These are phyloP conservation scores for Tremella fuciformis DNA, from an alignment of 768 basidiomycete genomes.

Conservation along the genomic window DNA sequence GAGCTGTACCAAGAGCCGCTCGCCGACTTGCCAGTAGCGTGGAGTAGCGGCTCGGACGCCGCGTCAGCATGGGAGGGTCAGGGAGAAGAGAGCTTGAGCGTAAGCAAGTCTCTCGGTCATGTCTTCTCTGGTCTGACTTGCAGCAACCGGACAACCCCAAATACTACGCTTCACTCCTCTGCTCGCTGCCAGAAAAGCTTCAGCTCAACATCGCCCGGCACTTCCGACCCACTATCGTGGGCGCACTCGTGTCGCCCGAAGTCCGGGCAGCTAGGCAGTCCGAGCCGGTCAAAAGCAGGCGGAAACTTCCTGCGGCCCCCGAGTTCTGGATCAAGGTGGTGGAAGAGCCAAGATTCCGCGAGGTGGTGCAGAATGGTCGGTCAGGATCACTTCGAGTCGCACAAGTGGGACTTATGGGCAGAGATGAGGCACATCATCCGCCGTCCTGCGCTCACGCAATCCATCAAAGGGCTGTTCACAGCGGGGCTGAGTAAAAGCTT, in stretches of 20 bases:
- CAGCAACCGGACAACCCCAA: constrained; percentile 69
- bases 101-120: constrained; percentile 11
- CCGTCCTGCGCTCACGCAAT: constrained; percentile 77
- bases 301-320: no score
- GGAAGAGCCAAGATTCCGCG: constrained; percentile 12
- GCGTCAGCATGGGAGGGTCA: constrained; percentile 19
- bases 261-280: background rate
- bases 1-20: constrained; percentile 67
- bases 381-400: background rate
- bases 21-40: constrained; percentile 51
- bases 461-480: constrained; percentile 78
- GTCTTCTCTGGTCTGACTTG: background rate
- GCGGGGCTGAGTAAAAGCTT: constrained; percentile 76
- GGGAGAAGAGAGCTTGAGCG: constrained; percentile 21
- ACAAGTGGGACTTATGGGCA: constrained; percentile 45
- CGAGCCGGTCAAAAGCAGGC: no score
- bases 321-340: constrained; percentile 11
- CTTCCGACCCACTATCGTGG: constrained; percentile 16
- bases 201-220: constrained; percentile 43
- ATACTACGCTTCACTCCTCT: constrained; percentile 69
- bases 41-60: constrained; percentile 35
- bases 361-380: constrained; percentile 10
- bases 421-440: constrained; percentile 76
- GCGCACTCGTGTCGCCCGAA: constrained; percentile 6
- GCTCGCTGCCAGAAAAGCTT: constrained; percentile 72